Evolutionary conservation across 345 rosid genomes (phyloP).

Genomic region (Anastatica hierochuntica): DNA sequence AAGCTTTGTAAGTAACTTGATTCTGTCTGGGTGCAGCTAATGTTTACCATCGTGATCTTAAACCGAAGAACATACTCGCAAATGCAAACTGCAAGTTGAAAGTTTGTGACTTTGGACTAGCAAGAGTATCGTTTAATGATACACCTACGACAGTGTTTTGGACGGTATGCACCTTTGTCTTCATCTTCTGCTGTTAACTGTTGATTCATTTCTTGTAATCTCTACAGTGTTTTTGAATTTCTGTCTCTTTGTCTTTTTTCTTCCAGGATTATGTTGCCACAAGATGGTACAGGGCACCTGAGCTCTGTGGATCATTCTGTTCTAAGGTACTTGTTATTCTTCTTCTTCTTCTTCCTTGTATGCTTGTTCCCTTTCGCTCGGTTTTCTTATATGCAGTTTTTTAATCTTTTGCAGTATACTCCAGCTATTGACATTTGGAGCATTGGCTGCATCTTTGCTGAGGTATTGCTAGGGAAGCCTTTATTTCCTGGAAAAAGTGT

Average conservation of each 20-base stretch:
- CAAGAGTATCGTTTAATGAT: conserved; percentile 86
- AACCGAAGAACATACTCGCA: conserved; percentile 93
- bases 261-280: conserved; percentile 93
- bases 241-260: conserved; percentile 5
- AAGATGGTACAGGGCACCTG: conserved; percentile 99
- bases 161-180: conserved; percentile 49
- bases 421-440: conserved; percentile 99
- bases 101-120: conserved; percentile 93
- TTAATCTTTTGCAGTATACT: conserved; percentile 64
- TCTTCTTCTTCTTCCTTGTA: neutral
- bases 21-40: conserved; percentile 48
- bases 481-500: conserved; percentile 98
- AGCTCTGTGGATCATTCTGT: conserved; percentile 92
- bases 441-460: conserved; percentile 97
- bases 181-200: neutral
- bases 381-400: conserved; percentile 22
- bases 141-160: conserved; percentile 85
- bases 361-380: conserved; percentile 2
- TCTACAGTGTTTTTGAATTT: conserved; percentile 3
- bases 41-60: conserved; percentile 96
- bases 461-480: conserved; percentile 92
- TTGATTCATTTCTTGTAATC: neutral
- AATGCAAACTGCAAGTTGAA: conserved; percentile 97
- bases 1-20: conserved; percentile 12
- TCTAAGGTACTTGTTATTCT: conserved; percentile 56